phyloP scores from a whole-genome alignment of 164 flowering plant genomes.

The Hamamelis virginiana region DNA sequence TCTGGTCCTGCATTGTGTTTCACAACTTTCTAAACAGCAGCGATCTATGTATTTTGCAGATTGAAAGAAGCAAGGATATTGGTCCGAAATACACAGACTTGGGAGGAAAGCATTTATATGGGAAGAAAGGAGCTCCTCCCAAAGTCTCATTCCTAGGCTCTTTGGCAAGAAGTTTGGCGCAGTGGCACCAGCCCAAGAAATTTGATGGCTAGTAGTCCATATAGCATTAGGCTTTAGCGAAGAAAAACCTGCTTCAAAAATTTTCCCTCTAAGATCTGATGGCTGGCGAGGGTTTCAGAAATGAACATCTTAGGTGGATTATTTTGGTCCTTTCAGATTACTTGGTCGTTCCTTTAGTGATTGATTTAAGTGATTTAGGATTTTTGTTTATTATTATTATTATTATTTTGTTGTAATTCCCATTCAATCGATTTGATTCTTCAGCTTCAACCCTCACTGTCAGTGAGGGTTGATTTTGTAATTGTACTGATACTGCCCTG shows the following conservation, averaged over 20 bases:
- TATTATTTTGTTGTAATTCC: constrained; percentile 3
- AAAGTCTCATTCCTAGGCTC: constrained; percentile 54
- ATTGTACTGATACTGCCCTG: constrained; percentile 14
- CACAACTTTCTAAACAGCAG: not conserved
- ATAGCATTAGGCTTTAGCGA: not conserved
- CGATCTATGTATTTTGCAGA: constrained; percentile 37
- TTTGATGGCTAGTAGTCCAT: constrained; percentile 56
- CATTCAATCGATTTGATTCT: constrained; percentile 30
- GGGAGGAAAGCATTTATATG: constrained; percentile 73
- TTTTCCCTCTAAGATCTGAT: not conserved
- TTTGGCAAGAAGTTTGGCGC: constrained; percentile 58
- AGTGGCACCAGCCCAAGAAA: constrained; percentile 77
- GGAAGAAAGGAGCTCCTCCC: constrained; percentile 51
- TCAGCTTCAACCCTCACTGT: constrained; percentile 15
- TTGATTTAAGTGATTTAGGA: constrained; percentile 12
- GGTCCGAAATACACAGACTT: constrained; percentile 67
- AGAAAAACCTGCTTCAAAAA: not conserved
- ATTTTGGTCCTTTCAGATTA: constrained; percentile 4
- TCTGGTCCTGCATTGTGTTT: too few species aligned
- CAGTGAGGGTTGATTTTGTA: constrained; percentile 31
- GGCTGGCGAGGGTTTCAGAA: constrained; percentile 5
- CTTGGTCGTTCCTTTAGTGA: constrained; percentile 17
- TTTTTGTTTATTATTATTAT: not conserved
- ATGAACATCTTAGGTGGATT: constrained; percentile 10
- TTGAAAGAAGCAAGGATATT: constrained; percentile 58